Conservation (phyloP, 2,329 filamentous ascomycete species). For the Coniochaeta prunicola region DNA sequence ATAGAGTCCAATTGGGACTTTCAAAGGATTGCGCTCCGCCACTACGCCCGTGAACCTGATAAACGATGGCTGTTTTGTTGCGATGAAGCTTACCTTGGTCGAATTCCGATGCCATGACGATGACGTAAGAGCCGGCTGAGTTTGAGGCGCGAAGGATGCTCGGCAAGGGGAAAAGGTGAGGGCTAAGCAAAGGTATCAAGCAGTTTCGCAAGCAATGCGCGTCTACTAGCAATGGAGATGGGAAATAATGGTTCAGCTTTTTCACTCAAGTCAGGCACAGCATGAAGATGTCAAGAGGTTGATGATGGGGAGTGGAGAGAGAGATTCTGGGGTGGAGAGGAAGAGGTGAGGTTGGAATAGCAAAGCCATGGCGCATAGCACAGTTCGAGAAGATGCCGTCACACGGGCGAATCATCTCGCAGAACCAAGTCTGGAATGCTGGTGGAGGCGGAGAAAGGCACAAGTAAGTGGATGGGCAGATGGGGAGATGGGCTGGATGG, state of each 20-base stretch:
- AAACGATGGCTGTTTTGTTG: not conserved
- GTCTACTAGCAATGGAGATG: not conserved
- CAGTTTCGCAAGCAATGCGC: not conserved
- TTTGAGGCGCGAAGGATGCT: not conserved
- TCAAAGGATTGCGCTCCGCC: not conserved
- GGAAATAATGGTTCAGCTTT: not conserved
- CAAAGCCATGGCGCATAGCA: constrained; percentile 6
- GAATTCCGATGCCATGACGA: constrained; percentile 15
- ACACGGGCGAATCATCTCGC: constrained; percentile 13
- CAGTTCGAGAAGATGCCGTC: constrained; percentile 11
- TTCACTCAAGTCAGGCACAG: not conserved
- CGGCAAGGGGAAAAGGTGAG: not conserved
- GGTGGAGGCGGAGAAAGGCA: constrained; percentile 1
- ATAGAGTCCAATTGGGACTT: not conserved
- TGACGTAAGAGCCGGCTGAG: constrained; percentile 14
- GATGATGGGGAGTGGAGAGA: not conserved
- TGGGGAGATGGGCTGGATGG: not conserved
- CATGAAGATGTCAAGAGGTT: not conserved
- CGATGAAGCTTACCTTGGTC: constrained; percentile 14
- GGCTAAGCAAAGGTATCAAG: not conserved
- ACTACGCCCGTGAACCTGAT: not conserved
- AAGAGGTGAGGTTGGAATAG: constrained; percentile 10
- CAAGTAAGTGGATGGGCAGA: too few relatives aligned
- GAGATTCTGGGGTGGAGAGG: constrained; percentile 2
- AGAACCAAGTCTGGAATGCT: not conserved